Base-by-base conservation (phyloP, 768 basidiomycete species). In the Mycena venus region DNA sequence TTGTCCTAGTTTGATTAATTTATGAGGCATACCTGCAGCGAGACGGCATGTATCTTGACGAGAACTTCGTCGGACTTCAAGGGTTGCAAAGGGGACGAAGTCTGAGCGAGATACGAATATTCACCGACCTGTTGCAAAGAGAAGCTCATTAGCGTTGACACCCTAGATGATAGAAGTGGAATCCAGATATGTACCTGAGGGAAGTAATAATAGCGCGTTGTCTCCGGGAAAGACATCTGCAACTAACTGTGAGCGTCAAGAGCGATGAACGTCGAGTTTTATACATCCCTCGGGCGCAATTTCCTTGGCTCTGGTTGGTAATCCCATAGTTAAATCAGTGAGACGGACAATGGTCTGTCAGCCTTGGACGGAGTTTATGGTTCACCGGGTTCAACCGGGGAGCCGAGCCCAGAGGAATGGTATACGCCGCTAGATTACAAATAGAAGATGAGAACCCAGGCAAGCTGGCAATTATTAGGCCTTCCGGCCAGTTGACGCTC, bases 11-110 rank as follows among this genome's bases (percentile, higher is more conserved):
- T 49, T 81, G 80, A 23, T 70, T 86, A 87, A 61, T 85, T 80
- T 8, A 82, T 80, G 38, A 88, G 75, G 8, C 85, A 82, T 17
- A 86, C 87, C 70, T 86, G 83, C 23, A 87, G 77, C 47, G 87
- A 87, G 29, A 86, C 85, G 4, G 86, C 84, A 47, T 84, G 83
- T 10, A 86, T 79, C 55, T 83, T 85, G 77, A 87, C 82, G 32
- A 86, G 85, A 23, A 86, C 86, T 55, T 88, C 81, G 11, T 73
- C 79, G 1, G 83, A 77, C 53, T 79, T 81, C 7, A 80, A 83
- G 61, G 78, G 70, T 4, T 55, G 66, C 32, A 66, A 31, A 8
- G 69, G 61, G n/a, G 47, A 32, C 2, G 31, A 32, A 6, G 9
- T 23, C 29, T 49, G 44, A n/a, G 47, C 17, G 31, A 64, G 17